Evolutionary conservation across 1,284 basidiomycete genomes (phyloP).

Genomic region (Hemileia vastatrix): DNA sequence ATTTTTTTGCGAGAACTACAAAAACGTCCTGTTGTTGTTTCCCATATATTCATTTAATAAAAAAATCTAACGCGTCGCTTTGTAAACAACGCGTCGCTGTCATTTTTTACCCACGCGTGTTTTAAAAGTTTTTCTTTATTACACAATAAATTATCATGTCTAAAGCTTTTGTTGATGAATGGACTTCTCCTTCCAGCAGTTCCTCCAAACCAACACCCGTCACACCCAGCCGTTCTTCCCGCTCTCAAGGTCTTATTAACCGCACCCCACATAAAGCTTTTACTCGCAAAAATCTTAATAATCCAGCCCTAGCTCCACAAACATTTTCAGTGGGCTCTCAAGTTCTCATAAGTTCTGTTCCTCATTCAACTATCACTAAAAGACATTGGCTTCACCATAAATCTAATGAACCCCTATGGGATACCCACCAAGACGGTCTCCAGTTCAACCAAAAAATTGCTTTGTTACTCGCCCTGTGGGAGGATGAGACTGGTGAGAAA

Average conservation of each 20-base stretch:
- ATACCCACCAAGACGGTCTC: not conserved
- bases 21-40: too few species aligned
- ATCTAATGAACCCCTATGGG: not conserved
- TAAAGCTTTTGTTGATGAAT: too few species aligned
- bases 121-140: too few species aligned
- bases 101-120: too few species aligned
- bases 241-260: conserved; percentile 5
- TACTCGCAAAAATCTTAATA: not conserved
- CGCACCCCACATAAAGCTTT: conserved; percentile 3
- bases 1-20: too few species aligned
- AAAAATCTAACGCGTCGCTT: too few species aligned
- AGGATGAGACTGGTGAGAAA: conserved; percentile 1
- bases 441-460: not conserved
- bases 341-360: conserved; percentile 4
- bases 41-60: too few species aligned
- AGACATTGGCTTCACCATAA: not conserved
- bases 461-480: not conserved
- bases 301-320: not conserved
- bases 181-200: too few species aligned
- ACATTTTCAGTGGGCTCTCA: not conserved
- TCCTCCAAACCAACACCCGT: too few species aligned
- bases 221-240: not conserved
- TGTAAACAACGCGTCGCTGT: too few species aligned
- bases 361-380: not conserved
- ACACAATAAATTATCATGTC: too few species aligned